Evolutionary conservation across 2,329 filamentous ascomycete species (phyloP).

Genomic region (Aspergillus persii): DNA sequence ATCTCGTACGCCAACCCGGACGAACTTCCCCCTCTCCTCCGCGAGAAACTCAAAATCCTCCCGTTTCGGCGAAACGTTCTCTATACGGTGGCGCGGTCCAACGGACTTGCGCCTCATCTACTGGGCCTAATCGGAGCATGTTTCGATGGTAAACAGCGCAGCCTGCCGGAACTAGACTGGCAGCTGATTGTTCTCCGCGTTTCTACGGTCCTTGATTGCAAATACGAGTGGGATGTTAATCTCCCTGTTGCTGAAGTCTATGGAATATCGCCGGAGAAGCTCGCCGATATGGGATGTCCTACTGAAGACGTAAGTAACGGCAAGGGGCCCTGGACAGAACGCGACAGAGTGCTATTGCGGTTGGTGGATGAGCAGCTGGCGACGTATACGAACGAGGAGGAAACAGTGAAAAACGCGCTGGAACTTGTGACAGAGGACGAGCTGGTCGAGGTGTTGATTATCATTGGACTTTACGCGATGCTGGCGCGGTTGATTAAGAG

Average conservation of each 20-base stretch:
- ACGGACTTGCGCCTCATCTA: conserved; percentile 8
- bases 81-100: conserved; percentile 2
- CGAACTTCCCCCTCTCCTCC: not conserved
- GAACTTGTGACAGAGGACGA: conserved; percentile 1
- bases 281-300: conserved; percentile 4
- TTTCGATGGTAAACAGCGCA: conserved; percentile 10
- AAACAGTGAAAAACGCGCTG: conserved; percentile 2
- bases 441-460: conserved; percentile 12
- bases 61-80: conserved; percentile 13
- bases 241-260: conserved; percentile 5
- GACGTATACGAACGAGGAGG: conserved; percentile 6
- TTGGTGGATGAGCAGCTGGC: conserved; percentile 11
- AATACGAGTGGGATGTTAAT: conserved; percentile 12
- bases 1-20: not conserved
- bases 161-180: conserved; percentile 9
- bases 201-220: conserved; percentile 1
- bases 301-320: not conserved
- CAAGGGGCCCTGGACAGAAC: not conserved
- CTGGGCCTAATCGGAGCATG: conserved; percentile 6
- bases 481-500: conserved; percentile 11
- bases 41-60: not conserved
- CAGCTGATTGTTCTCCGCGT: conserved; percentile 13
- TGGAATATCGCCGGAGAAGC: conserved; percentile 8
- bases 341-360: conserved; percentile 5
- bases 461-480: conserved; percentile 10